Evolutionary conservation across 1,284 basidiomycete species (phyloP).

Genomic region (Trichosporon faecale): DNA sequence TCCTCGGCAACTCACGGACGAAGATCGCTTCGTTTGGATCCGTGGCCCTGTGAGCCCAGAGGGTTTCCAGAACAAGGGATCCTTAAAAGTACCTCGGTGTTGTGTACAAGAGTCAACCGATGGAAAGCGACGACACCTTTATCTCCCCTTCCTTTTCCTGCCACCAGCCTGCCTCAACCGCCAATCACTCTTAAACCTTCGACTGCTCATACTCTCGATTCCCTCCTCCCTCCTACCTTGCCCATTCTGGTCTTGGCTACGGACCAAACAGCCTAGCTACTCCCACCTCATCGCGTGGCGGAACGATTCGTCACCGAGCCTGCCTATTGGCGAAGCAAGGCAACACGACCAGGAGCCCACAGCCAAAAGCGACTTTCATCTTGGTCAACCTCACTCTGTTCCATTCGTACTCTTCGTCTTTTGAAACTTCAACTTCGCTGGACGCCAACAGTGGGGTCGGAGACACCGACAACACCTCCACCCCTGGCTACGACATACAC

Average conservation of each 20-base stretch:
- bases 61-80: slow-evolving; percentile 11
- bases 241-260: not conserved
- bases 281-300: not conserved
- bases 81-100: slow-evolving; percentile 11
- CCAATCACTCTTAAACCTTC: slow-evolving; percentile 8
- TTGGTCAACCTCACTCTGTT: not conserved
- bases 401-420: slow-evolving; percentile 3
- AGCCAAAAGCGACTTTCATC: not conserved
- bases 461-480: not conserved
- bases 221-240: not conserved
- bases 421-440: not conserved
- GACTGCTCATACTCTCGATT: not conserved
- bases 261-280: slow-evolving; percentile 1
- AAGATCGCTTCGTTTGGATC: slow-evolving; percentile 4
- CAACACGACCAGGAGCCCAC: not conserved
- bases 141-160: slow-evolving; percentile 7
- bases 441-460: slow-evolving; percentile 8
- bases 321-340: not conserved
- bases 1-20: not conserved
- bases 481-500: not conserved
- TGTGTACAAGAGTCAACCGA: slow-evolving; percentile 9
- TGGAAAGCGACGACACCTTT: slow-evolving; percentile 4
- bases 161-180: slow-evolving; percentile 4
- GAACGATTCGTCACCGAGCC: not conserved
- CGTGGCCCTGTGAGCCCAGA: not conserved